A percentile compares a stretch with the other conserved stretches of the same genome.
Evolutionary conservation across 192 early-diverging fungal genomes (phyloP).

Genomic region (Glomus cerebriforme): DNA sequence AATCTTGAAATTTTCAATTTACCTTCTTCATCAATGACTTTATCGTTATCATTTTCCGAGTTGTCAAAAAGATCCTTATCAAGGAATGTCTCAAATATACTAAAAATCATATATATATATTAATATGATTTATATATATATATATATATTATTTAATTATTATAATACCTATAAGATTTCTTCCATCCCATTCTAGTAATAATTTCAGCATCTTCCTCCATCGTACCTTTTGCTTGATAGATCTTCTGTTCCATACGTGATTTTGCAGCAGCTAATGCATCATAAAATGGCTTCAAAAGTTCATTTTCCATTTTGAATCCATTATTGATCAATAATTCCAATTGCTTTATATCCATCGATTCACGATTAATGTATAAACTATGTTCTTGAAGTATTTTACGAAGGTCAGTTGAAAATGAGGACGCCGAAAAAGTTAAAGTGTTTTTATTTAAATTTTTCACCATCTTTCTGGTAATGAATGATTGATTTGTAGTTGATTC

Average conservation of each 20-base stretch:
- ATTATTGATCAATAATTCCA: neutral
- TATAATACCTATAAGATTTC: conserved; percentile 10
- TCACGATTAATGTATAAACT: neutral
- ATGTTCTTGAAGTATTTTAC: neutral
- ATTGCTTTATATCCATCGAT: neutral
- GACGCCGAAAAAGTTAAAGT: neutral
- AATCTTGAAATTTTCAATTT: no score
- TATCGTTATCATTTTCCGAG: neutral
- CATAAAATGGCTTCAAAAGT: neutral
- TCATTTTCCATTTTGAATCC: neutral
- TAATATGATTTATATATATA: neutral
- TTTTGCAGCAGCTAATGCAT: neutral
- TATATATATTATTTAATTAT: no score
- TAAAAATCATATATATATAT: neutral
- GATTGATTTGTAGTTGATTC: conserved; percentile 21
- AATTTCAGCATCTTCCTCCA: neutral
- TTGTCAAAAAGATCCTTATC: neutral
- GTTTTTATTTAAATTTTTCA: neutral
- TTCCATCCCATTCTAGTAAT: neutral
- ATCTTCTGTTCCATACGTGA: neutral
- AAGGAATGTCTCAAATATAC: neutral
- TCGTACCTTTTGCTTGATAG: neutral
- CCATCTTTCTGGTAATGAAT: neutral
- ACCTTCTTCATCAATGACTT: neutral
- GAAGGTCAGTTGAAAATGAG: neutral